Evolutionary conservation across 2,329 filamentous ascomycete species (phyloP).

Genomic region (Hypocreales sp.): DNA sequence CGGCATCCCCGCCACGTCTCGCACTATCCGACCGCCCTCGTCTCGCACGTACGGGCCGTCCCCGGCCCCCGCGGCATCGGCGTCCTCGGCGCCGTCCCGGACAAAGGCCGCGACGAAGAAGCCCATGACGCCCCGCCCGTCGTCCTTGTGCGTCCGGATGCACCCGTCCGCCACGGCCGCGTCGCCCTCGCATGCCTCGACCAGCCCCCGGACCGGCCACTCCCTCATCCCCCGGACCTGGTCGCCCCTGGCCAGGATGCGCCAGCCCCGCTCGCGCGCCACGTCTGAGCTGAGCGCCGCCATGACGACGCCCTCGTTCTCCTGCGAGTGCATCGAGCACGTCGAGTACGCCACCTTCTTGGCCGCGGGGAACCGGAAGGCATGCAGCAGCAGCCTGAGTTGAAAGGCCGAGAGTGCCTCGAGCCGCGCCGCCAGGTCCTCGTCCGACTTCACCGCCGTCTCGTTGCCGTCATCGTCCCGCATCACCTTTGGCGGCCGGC

Average conservation of each 20-base stretch:
- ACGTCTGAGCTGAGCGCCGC: slow-evolving; percentile 52
- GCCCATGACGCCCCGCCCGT: slow-evolving; percentile 75
- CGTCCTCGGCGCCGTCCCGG: slow-evolving; percentile 7
- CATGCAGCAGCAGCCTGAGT: slow-evolving; percentile 65
- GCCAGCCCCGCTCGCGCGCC: slow-evolving; percentile 58
- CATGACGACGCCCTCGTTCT: slow-evolving; percentile 78
- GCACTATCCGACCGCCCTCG: slow-evolving; percentile 34
- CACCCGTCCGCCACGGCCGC: slow-evolving; percentile 53
- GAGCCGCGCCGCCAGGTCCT: slow-evolving; percentile 48
- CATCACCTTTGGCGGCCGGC: slow-evolving; percentile 19
- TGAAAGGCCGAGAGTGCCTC: slow-evolving; percentile 69
- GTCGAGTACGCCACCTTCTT: slow-evolving; percentile 79
- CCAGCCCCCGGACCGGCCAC: slow-evolving; percentile 55
- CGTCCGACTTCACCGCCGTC: slow-evolving; percentile 32
- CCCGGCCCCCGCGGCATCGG: slow-evolving; percentile 4
- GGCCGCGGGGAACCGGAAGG: slow-evolving; percentile 65
- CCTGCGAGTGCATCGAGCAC: slow-evolving; percentile 72
- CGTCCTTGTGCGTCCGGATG: slow-evolving; percentile 67
- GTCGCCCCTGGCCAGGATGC: slow-evolving; percentile 51
- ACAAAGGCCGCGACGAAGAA: slow-evolving; percentile 91
- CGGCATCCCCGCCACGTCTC: slow-evolving; percentile 22
- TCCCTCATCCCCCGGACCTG: slow-evolving; percentile 62
- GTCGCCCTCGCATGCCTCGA: slow-evolving; percentile 31
- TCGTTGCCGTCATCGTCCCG: slow-evolving; percentile 45
- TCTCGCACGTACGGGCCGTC: slow-evolving; percentile 39